These are phyloP conservation scores for Speleostelium caveatum DNA, from an alignment of 78 protist species.

Conservation along the genomic window DNA sequence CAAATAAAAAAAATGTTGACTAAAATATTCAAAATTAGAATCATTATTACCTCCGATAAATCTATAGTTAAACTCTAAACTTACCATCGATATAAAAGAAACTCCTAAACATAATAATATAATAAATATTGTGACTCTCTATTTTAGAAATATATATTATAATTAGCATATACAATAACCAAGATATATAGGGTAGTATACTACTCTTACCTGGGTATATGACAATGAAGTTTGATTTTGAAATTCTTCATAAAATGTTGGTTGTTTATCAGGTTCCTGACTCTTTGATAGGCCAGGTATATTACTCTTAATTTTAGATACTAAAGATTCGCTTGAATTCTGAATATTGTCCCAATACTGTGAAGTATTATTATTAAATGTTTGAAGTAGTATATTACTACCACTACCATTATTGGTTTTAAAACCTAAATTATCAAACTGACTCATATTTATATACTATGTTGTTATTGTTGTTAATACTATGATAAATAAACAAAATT, in stretches of 20 bases:
- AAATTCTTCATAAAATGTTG: constrained; percentile 68
- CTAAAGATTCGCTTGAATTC: constrained; percentile 16
- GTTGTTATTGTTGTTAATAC: too few relatives aligned
- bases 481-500: too few relatives aligned
- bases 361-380: neutral
- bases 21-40: neutral
- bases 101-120: constrained; percentile 35
- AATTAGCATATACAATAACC: neutral
- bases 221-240: constrained; percentile 50
- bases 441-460: neutral
- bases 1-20: constrained; percentile 67
- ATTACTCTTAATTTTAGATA: constrained; percentile 16
- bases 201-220: constrained; percentile 7
- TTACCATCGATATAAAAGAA: constrained; percentile 52
- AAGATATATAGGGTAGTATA: neutral
- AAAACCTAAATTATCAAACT: constrained; percentile 47
- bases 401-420: constrained; percentile 27
- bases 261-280: constrained; percentile 17
- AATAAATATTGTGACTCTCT: constrained; percentile 28
- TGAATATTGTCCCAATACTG: constrained; percentile 68
- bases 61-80: neutral
- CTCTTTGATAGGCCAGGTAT: constrained; percentile 8
- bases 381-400: neutral
- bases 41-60: neutral
- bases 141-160: neutral